These are phyloP conservation scores for Athelia psychrophila DNA, from an alignment of 1,284 basidiomycete species.

Conservation along the genomic window DNA sequence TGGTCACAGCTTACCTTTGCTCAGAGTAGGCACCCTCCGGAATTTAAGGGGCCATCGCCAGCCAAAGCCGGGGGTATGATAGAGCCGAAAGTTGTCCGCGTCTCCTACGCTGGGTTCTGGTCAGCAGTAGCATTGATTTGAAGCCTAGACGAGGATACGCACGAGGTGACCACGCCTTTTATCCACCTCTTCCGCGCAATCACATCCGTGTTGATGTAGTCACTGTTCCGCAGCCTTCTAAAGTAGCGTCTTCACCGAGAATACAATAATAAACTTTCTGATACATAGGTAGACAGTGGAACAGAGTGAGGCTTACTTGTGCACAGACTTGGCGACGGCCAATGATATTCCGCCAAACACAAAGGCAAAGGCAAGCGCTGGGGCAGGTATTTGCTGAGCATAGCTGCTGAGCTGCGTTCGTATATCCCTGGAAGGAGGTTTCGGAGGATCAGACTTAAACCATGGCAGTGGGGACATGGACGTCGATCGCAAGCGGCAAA, in stretches of 20 bases:
- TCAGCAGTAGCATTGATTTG: not conserved
- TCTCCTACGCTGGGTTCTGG: conserved; percentile 76
- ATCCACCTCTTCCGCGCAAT: conserved; percentile 60
- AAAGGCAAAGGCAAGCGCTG: too few relatives aligned
- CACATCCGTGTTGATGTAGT: conserved; percentile 62
- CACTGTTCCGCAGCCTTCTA: conserved; percentile 54
- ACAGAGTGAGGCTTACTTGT: too few relatives aligned
- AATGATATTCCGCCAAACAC: too few relatives aligned
- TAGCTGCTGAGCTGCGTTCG: too few relatives aligned
- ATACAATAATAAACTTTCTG: too few relatives aligned
- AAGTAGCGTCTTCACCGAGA: conserved; percentile 50
- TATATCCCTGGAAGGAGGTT: too few relatives aligned
- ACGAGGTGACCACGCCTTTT: conserved; percentile 75
- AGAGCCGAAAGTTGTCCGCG: conserved; percentile 78
- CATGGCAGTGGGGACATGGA: too few relatives aligned
- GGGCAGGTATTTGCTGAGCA: too few relatives aligned
- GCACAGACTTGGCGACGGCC: too few relatives aligned
- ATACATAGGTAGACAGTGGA: too few relatives aligned
- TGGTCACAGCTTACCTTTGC: conserved; percentile 48
- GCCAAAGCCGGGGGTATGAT: conserved; percentile 78
- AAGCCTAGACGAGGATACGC: conserved; percentile 16
- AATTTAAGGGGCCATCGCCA: conserved; percentile 74
- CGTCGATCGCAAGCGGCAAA: too few relatives aligned
- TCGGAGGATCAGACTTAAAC: too few relatives aligned
- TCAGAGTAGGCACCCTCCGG: conserved; percentile 52